A percentile compares a stretch with the other conserved stretches of the same genome.
Evolutionary conservation across 495 filamentous ascomycete genomes (phyloP).

Genomic region (Penicillium silybi): DNA sequence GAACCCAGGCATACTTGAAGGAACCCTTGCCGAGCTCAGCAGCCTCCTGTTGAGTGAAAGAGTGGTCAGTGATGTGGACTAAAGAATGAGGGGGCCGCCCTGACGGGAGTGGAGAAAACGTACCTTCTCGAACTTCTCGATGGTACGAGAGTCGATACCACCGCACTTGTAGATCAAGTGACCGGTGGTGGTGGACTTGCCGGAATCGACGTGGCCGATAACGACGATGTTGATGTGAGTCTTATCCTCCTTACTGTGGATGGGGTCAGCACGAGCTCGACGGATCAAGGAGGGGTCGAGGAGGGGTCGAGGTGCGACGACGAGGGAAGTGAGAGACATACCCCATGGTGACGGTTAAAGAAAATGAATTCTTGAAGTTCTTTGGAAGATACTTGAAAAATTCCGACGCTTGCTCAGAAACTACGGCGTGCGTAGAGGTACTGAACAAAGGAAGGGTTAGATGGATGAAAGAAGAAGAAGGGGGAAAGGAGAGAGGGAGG

Average conservation of each 20-base stretch:
- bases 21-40: slow-evolving; percentile 99
- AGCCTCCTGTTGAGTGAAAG: slow-evolving; percentile 66
- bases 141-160: slow-evolving; percentile 99
- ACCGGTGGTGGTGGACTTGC: slow-evolving; percentile 97
- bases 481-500: slow-evolving; percentile 21
- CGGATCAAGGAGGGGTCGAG: neutral
- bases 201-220: slow-evolving; percentile 99
- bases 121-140: slow-evolving; percentile 99
- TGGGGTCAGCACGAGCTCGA: neutral
- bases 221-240: slow-evolving; percentile 95
- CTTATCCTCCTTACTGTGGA: slow-evolving; percentile 74
- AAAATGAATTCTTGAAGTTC: slow-evolving; percentile 41
- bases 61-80: neutral
- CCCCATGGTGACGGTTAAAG: slow-evolving; percentile 50
- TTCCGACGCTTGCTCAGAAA: slow-evolving; percentile 45
- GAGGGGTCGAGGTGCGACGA: neutral
- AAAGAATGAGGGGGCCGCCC: neutral
- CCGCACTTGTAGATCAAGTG: slow-evolving; percentile 99
- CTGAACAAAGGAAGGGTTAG: slow-evolving; percentile 40
- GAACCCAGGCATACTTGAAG: slow-evolving; percentile 99
- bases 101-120: neutral
- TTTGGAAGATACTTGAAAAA: slow-evolving; percentile 43
- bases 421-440: slow-evolving; percentile 54
- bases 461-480: slow-evolving; percentile 22
- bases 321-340: slow-evolving; percentile 24